Base-by-base conservation (phyloP, 306 rosid species). In the Quercus berberidifolia region DNA sequence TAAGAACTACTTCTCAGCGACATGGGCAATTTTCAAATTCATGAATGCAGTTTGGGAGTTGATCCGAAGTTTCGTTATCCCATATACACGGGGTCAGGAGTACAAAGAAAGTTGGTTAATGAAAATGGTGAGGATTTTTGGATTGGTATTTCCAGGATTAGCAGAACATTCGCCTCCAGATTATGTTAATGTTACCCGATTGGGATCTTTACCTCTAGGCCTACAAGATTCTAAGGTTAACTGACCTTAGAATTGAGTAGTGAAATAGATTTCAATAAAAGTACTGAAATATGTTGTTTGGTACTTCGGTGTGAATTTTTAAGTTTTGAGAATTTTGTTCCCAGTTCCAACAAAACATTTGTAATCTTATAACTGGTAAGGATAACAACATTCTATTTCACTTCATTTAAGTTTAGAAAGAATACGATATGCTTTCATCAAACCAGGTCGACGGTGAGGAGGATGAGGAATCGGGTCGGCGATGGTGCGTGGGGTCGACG, bases 21-120 rank as follows among this genome's bases (percentile, higher is more conserved):
- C 81, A 5, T 86, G 90, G 97, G 68, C 75, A 55, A 84, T 92
- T 68, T 97, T 97, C 1, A 94, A 88, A 80, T 58, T 46, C 26
- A 35, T 87, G 13, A 89, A 78, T 4, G 91, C 94, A 5, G 73
- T 58, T 33, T 94, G 98, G 98, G 97, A 92, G 91, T 23, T 94
- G 60, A 63, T 83, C n/a, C 85, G 97, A 76, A 78, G 97, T 33
- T 86, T 85, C 51, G 69, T 91, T 43, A 79, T 88, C 26, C 92
- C 91, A 17, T 52, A 73, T 3, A 12, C 60, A 1, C 21, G 0
- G 75, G 98, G 97, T 20, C 55, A 13, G 8, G 87, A 84, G 4
- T 91, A 91, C 60, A 69, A 6, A 18, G 90, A 91, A 28, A 60
- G 35, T 56, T 88, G 88, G 92, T 62, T 88, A 18, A 81, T 91